A percentile compares a stretch with the other conserved stretches of the same genome.
Evolutionary conservation across 2,329 filamentous ascomycete species (phyloP).

Genomic region (Sporothrix euskadiensis): DNA sequence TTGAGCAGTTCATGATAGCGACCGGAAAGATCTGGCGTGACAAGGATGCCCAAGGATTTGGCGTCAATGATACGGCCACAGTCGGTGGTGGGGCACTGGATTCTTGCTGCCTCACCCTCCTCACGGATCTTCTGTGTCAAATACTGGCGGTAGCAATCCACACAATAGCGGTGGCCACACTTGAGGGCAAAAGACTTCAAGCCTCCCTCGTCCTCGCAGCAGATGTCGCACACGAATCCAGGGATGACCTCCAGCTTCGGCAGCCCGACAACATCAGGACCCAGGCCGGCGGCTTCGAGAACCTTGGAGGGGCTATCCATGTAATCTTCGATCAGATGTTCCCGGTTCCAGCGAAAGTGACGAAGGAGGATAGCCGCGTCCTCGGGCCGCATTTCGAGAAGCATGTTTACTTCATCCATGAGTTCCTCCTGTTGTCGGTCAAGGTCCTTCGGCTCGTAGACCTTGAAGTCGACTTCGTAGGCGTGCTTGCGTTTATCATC

Average conservation of each 20-base stretch:
- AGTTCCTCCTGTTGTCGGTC: slow-evolving; percentile 81
- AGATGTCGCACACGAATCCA: slow-evolving; percentile 91
- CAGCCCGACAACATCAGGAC: slow-evolving; percentile 59
- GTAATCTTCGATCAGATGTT: slow-evolving; percentile 89
- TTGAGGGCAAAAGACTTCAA: slow-evolving; percentile 89
- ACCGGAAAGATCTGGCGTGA: slow-evolving; percentile 55
- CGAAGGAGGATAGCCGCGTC: slow-evolving; percentile 87
- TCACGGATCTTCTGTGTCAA: slow-evolving; percentile 89
- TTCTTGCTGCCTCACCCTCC: slow-evolving; percentile 91
- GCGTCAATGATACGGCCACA: slow-evolving; percentile 92
- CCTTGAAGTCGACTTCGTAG: slow-evolving; percentile 82
- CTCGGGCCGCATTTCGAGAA: slow-evolving; percentile 85
- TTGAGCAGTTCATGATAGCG: slow-evolving; percentile 85
- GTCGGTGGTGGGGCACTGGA: slow-evolving; percentile 85
- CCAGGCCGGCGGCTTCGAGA: slow-evolving; percentile 80
- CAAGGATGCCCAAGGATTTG: slow-evolving; percentile 78
- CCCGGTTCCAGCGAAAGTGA: slow-evolving; percentile 93
- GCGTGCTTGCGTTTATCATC: slow-evolving; percentile 67
- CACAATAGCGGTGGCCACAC: slow-evolving; percentile 90
- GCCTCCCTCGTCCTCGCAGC: slow-evolving; percentile 80
- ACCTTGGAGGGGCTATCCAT: slow-evolving; percentile 85
- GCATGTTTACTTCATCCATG: slow-evolving; percentile 85
- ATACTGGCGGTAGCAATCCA: slow-evolving; percentile 90
- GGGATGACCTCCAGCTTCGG: slow-evolving; percentile 70
- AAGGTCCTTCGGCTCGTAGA: slow-evolving; percentile 78